These are phyloP conservation scores for Podospora fimiseda DNA, from an alignment of 495 filamentous ascomycete species.

Conservation along the genomic window DNA sequence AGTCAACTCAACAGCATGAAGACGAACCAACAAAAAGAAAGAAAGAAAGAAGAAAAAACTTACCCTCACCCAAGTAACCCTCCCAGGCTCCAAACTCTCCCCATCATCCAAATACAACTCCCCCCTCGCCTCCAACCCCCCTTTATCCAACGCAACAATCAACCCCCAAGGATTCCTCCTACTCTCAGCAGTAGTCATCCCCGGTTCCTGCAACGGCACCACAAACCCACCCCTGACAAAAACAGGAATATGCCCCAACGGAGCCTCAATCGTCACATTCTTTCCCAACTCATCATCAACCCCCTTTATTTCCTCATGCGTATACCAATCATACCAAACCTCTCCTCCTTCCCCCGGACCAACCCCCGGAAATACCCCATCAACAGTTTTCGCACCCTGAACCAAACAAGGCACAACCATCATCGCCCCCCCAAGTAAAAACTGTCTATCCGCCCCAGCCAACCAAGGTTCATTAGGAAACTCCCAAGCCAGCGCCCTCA, in stretches of 20 bases:
- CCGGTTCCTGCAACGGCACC: slow-evolving; percentile 64
- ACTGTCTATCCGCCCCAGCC: slow-evolving; percentile 63
- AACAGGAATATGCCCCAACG: slow-evolving; percentile 73
- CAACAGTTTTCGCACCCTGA: slow-evolving; percentile 56
- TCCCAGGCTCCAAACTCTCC: slow-evolving; percentile 55
- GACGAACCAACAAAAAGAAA: background rate
- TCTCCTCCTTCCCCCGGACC: slow-evolving; percentile 34
- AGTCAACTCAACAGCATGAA: background rate
- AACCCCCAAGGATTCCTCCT: slow-evolving; percentile 65
- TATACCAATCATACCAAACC: slow-evolving; percentile 85
- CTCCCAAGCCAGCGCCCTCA: slow-evolving; percentile 79
- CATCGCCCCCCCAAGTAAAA: slow-evolving; percentile 65
- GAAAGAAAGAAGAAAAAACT: slow-evolving; percentile 14
- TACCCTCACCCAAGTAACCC: slow-evolving; percentile 52
- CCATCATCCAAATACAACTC: slow-evolving; percentile 80
- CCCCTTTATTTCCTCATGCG: slow-evolving; percentile 44
- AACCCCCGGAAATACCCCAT: slow-evolving; percentile 73
- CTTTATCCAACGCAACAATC: slow-evolving; percentile 52
- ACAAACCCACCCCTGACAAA: slow-evolving; percentile 66
- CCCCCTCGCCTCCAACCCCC: slow-evolving; percentile 58
- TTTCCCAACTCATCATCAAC: slow-evolving; percentile 38
- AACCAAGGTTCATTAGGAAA: slow-evolving; percentile 71
- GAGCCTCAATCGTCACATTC: slow-evolving; percentile 68
- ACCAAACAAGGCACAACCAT: slow-evolving; percentile 68
- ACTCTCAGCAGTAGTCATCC: slow-evolving; percentile 59